Base-by-base conservation (phyloP, 768 basidiomycete genomes). In the Phaeotremella skinneri region DNA sequence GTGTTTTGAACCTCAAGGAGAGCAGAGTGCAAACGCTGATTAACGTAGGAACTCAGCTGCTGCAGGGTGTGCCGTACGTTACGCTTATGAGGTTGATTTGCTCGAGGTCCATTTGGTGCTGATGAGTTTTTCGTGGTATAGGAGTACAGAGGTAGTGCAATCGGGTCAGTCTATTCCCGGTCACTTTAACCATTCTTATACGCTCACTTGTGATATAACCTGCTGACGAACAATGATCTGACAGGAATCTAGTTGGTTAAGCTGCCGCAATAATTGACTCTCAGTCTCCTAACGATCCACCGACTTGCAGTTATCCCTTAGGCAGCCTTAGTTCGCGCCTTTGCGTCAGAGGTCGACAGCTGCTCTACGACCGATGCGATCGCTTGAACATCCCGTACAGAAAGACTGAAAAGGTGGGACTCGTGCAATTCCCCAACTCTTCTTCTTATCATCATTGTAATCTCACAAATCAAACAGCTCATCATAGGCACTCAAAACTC, bases 301-400 rank as follows among this genome's bases (percentile, higher is more conserved):
- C 45, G 37, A 45, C n/a, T 9, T 20, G 1, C 50, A 71, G 69
- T 71, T 94, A 94, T 70, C 90, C 91, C 0, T 77, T 82, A 2
- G 78, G 84, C 23, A 94, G 91, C 1, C 79, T 92, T 61, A 97
- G 97, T 78, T 91, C 89, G 11, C 82, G 80, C 20, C 80, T 96
- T 26, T 97, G 92, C 72, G 81, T 94, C 27, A 85, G 89, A 39
- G 94, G 94, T 2, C 83, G 94, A 27, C 81, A 88, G 52, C 78
- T 96, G 63, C 81, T 97, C 62, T 97, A 97, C 69, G 80, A 85
- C 23, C 84, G 84, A 51, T 96, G 91, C 78, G 63, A 81, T 42
- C 58, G 73, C 14, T 76, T 85, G 62, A 79, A 81, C 48, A 84
- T 98, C 34, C 86, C 87, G 0, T 80, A 84, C 72, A 81, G 81